Evolutionary conservation across 176 grass and related monocot genomes (phyloP).

Genomic region (Hordeum vulgare): MorexV3_pseudomolecules_assembly NC_058520.1:462955262-462955761

Average conservation of each 20-base stretch:
- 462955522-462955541: conserved; percentile 56
- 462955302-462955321: too few species aligned
- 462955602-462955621: conserved; percentile 13
- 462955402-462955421: background rate
- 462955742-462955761: too few species aligned
- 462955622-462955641: background rate
- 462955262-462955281: too few species aligned
- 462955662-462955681: background rate
- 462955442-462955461: conserved; percentile 58
- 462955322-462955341: too few species aligned
- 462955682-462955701: too few species aligned
- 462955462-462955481: conserved; percentile 59
- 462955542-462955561: conserved; percentile 55
- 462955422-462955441: conserved; percentile 60
- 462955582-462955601: conserved; percentile 55
- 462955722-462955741: too few species aligned
- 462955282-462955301: too few species aligned
- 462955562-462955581: conserved; percentile 78
- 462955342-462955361: too few species aligned
- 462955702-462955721: too few species aligned
- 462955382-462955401: too few species aligned
- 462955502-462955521: conserved; percentile 65
- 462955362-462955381: too few species aligned
- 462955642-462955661: background rate
- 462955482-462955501: conserved; percentile 48